Conservation (phyloP, 2,329 filamentous ascomycete genomes). For the Apiospora sp. region DNA sequence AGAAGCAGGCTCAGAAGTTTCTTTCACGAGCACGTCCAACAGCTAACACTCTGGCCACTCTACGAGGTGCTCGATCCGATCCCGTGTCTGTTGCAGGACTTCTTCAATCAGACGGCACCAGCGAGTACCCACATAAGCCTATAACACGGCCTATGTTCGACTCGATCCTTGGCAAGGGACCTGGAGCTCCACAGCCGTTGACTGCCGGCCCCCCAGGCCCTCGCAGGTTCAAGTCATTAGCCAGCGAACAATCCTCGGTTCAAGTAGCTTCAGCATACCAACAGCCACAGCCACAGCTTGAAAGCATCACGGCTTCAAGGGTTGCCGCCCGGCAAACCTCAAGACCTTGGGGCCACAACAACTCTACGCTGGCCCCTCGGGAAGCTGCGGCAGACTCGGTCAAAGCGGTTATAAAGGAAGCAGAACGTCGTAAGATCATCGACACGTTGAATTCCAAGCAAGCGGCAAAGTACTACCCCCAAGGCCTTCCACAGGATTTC, state of each 20-base stretch:
- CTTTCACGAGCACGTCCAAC: constrained; percentile 45
- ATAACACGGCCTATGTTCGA: constrained; percentile 1
- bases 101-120: constrained; percentile 33
- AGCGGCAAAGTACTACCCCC: constrained; percentile 41
- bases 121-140: constrained; percentile 28
- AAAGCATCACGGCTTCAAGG: not conserved
- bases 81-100: constrained; percentile 25
- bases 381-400: not conserved
- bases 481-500: constrained; percentile 43
- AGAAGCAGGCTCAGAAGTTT: constrained; percentile 58
- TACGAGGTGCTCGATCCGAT: constrained; percentile 29
- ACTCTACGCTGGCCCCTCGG: not conserved
- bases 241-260: constrained; percentile 46
- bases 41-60: not conserved
- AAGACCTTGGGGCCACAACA: not conserved
- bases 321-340: not conserved
- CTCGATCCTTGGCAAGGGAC: constrained; percentile 40
- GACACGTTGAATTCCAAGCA: constrained; percentile 43
- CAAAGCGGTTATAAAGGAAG: not conserved
- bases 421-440: constrained; percentile 23
- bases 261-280: not conserved
- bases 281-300: not conserved
- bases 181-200: constrained; percentile 57
- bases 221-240: constrained; percentile 55
- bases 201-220: constrained; percentile 64